Percentiles rank a stretch among this genome's conserved stretches.
phyloP scores from a whole-genome alignment of 179 eudicot species.

The Spinacia oleracea region DNA sequence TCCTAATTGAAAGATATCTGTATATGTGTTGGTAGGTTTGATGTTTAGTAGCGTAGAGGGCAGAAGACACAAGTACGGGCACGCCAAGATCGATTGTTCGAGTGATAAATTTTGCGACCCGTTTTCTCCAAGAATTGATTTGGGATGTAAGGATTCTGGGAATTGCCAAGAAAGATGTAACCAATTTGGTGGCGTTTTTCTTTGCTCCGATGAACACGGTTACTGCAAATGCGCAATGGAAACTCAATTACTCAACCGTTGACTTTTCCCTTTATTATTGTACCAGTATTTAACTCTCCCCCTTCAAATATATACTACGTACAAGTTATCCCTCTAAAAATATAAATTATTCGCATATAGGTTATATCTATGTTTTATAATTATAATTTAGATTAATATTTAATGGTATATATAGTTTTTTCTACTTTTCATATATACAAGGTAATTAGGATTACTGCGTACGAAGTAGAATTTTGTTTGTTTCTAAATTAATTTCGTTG shows the following conservation, averaged over 20 bases:
- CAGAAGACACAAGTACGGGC: not conserved
- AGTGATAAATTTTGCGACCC: conserved; percentile 30
- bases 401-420: no score
- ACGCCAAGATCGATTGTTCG: conserved; percentile 18
- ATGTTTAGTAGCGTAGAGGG: conserved; percentile 20
- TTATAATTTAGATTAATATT: no score
- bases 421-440: no score
- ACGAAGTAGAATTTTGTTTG: no score
- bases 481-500: no score
- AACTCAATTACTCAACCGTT: not conserved
- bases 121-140: conserved; percentile 25
- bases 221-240: conserved; percentile 34
- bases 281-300: not conserved
- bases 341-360: no score
- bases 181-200: conserved; percentile 31
- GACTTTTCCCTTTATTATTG: not conserved
- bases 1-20: no score
- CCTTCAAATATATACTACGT: no score
- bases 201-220: conserved; percentile 20
- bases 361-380: no score
- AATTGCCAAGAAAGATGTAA: conserved; percentile 29
- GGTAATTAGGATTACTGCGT: no score
- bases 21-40: not conserved
- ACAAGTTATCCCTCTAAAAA: no score
- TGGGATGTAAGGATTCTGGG: conserved; percentile 27